Conservation (phyloP, 495 filamentous ascomycete genomes). For the Cairneyella variabilis region DNA sequence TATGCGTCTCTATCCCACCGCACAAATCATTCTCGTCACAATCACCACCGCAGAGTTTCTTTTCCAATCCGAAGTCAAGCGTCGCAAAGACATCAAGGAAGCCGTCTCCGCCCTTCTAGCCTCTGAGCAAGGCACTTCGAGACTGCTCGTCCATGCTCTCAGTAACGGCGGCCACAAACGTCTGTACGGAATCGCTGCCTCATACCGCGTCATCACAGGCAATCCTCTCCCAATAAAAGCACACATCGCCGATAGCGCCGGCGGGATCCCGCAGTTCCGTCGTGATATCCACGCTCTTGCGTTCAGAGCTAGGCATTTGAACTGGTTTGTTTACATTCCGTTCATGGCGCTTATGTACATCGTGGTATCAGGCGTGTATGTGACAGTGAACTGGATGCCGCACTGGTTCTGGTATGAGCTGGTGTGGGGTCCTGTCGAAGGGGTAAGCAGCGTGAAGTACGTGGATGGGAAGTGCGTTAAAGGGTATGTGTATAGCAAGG, state of each 20-base stretch:
- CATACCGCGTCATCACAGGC: slow-evolving; percentile 11
- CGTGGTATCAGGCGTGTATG: slow-evolving; percentile 7
- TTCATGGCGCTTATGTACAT: not conserved
- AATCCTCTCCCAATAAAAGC: slow-evolving; percentile 3
- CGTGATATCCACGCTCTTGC: slow-evolving; percentile 17
- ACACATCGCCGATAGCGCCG: slow-evolving; percentile 16
- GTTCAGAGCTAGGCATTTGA: slow-evolving; percentile 1
- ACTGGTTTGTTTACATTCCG: slow-evolving; percentile 13
- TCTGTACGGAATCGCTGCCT: slow-evolving; percentile 10
- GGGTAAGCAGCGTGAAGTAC: slow-evolving; percentile 26
- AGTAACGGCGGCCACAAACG: slow-evolving; percentile 22
- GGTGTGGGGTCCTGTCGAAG: slow-evolving; percentile 25
- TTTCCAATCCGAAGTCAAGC: slow-evolving; percentile 16
- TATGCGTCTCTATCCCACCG: slow-evolving; percentile 34
- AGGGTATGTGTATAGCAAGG: slow-evolving; percentile 36
- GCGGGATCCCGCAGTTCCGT: slow-evolving; percentile 21
- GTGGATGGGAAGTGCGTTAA: slow-evolving; percentile 24
- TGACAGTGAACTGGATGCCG: slow-evolving; percentile 21
- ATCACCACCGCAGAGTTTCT: slow-evolving; percentile 22
- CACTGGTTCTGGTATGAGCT: slow-evolving; percentile 21
- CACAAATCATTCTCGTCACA: slow-evolving; percentile 33
- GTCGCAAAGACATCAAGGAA: slow-evolving; percentile 10
- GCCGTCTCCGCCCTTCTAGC: slow-evolving; percentile 13
- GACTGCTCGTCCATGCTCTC: slow-evolving; percentile 18
- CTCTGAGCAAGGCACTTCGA: not conserved